Base-by-base conservation (phyloP, 768 basidiomycete genomes). In the Trametes cingulata region DNA sequence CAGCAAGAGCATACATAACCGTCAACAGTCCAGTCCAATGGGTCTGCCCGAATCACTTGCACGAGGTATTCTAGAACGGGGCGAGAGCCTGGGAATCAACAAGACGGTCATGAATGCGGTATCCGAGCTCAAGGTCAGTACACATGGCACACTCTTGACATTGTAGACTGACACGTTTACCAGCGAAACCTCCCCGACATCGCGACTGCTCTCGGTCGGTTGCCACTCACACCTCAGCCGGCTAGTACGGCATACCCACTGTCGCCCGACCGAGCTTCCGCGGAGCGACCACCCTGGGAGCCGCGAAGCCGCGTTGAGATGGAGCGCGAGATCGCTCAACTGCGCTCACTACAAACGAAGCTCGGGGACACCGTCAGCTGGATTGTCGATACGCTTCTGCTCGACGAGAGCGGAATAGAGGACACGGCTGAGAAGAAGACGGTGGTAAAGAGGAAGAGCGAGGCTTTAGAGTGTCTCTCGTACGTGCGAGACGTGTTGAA, bases 131-230 rank as follows among this genome's bases (percentile, higher is more conserved):
- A 85, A 83, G 74, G 94, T 91, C 65, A 67, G 82, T 68, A 6
- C 36, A 42, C n/a, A 29, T 2, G 36, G 47, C 35, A 52, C 33
- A 20, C 12, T 6, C 37, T 9, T 29, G 25, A 51, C 22, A 43
- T 29, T 35, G 33, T 41, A 63, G 64, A 24, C 53, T 62, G 50
- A 56, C 39, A 13, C 56, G 25, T 47, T 15, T 5, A 52, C 3
- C 62, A 93, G 92, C 86, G 85, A 55, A 95, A 93, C 71, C 82
- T 96, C 13, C 93, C 94, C 2, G 94, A 96, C 64, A 68, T 95
- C n/a, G 78, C 88, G 12, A 81, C 82, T 9, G 84, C 86, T 13
- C 77, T 94, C 13, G 80, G 82, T 36, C 85, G 84, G 20, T 76
- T 88, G 6, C 81, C 85, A 2, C 79, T 78, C 6, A 64, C 75